Evolutionary conservation across 805 yeast species (phyloP), one percentile per base, ranked within the genome.

Genomic region (Candida yuanshanica): DNA sequence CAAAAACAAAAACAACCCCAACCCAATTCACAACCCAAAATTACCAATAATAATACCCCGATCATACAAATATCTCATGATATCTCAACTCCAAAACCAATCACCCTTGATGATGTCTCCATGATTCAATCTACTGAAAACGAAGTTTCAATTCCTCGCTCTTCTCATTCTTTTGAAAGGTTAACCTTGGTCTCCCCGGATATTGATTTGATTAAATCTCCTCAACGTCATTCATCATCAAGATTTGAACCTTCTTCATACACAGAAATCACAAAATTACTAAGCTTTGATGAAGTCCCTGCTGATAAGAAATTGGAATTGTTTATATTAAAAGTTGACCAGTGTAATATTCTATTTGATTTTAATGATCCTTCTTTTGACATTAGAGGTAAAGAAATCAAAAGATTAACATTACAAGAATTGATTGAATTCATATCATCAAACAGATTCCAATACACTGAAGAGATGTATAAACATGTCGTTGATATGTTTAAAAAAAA

Each of bases 281-380:
- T 97, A 13, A 72, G 76, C 41, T 89, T 91, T 58, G 90, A 87
- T 50, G 96, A 90, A 53, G 95, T 90, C 17, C 75, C 85, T 4
- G 83, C 88, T 17, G 87, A 80, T 47, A 91, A 87, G 57, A 82
- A 83, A 47, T 77, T 81, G 38, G 83, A 80, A 21, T 72, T 93
- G 46, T 93, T 93, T 56, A 66, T 89, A 40, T 83, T 83, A 53
- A 93, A 93, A 58, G 81, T 91, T 38, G 95, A 89, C 55, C 99
- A 93, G 65, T 91, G 98, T 69, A 88, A 87, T 60, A 81, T 89
- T 20, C 79, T 93, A 68, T 93, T 91, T 68, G 96, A 93, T 67
- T 93, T 93, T 59, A 77, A 78, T 55, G 98, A 93, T 63, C 95
- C 97, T 7, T 83, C 95, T 12, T 81, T 81, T 43, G 97, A 93